Percentiles rank a stretch among this genome's conserved stretches.
Conservation (phyloP, 257 asterid genomes). For the Ocimum tenuiflorum region DNA sequence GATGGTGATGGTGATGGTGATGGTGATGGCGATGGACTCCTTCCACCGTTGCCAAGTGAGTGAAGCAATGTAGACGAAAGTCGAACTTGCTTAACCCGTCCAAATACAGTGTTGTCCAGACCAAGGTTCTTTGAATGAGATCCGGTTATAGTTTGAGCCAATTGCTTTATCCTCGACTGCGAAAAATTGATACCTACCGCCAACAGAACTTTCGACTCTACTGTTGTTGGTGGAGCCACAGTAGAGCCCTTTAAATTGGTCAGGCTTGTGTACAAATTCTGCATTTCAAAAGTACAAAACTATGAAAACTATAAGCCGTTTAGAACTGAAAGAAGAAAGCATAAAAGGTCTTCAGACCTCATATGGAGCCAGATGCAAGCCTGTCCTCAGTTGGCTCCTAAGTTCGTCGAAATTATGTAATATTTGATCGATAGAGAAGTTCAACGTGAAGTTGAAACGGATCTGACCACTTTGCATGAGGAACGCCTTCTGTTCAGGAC, state of each 20-base stretch:
- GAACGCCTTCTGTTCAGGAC: conserved; percentile 71
- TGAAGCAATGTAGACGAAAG: conserved; percentile 63
- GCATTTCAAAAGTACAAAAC: conserved; percentile 23
- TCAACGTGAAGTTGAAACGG: conserved; percentile 73
- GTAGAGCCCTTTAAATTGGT: conserved; percentile 74
- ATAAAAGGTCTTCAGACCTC: conserved; percentile 46
- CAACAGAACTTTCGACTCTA: conserved; percentile 64
- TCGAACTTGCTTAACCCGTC: conserved; percentile 78
- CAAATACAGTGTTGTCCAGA: conserved; percentile 73
- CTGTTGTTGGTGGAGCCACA: conserved; percentile 54
- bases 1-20: conserved; percentile 44
- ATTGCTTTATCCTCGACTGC: conserved; percentile 67
- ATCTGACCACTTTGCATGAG: conserved; percentile 66
- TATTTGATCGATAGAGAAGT: conserved; percentile 64
- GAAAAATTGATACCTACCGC: conserved; percentile 72
- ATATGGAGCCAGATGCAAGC: conserved; percentile 59
- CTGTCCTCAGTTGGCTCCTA: conserved; percentile 55
- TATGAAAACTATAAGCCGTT: not conserved
- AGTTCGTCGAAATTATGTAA: conserved; percentile 50
- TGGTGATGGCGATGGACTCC: conserved; percentile 41
- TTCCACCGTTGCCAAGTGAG: conserved; percentile 38
- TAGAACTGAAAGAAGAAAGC: not conserved
- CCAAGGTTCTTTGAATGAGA: conserved; percentile 73
- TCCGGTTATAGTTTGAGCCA: conserved; percentile 68
- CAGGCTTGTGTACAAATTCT: conserved; percentile 70